Conservation (phyloP, 495 filamentous ascomycete species). For the Talaromyces thailandensis region DNA sequence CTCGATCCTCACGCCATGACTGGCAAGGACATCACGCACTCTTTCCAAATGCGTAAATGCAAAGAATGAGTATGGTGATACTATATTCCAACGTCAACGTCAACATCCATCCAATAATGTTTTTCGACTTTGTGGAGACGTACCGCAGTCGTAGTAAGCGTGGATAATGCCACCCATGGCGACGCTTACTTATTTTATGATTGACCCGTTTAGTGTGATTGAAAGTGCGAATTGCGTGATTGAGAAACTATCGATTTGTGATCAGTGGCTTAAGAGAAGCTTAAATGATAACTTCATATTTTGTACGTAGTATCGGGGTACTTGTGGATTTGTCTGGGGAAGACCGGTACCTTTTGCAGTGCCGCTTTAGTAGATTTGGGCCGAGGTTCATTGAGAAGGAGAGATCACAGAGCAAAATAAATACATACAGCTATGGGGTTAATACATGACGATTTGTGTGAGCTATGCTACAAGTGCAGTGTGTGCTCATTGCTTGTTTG, state of each 20-base stretch:
- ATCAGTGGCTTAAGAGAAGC: background rate
- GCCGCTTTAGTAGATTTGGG: background rate
- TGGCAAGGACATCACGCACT: conserved; percentile 41
- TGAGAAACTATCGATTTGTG: background rate
- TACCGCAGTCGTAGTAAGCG: conserved; percentile 52
- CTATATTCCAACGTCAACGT: conserved; percentile 22
- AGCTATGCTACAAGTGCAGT: background rate
- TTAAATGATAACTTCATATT: background rate
- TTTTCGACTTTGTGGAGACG: too few relatives aligned
- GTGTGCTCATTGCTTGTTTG: too few relatives aligned
- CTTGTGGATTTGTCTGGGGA: background rate
- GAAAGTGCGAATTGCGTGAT: background rate
- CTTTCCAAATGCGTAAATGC: conserved; percentile 48
- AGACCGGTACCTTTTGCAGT: background rate
- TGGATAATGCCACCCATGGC: conserved; percentile 51
- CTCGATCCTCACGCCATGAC: conserved; percentile 55
- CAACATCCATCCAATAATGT: background rate
- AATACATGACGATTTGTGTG: background rate
- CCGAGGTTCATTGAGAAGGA: background rate
- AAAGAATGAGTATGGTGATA: conserved; percentile 62
- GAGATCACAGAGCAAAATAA: background rate
- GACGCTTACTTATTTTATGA: background rate
- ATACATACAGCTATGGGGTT: background rate
- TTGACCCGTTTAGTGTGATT: background rate
- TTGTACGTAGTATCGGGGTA: too few relatives aligned